These are phyloP conservation scores for Rhizopogon roseolus DNA, from an alignment of 768 basidiomycete species.

Conservation along the genomic window DNA sequence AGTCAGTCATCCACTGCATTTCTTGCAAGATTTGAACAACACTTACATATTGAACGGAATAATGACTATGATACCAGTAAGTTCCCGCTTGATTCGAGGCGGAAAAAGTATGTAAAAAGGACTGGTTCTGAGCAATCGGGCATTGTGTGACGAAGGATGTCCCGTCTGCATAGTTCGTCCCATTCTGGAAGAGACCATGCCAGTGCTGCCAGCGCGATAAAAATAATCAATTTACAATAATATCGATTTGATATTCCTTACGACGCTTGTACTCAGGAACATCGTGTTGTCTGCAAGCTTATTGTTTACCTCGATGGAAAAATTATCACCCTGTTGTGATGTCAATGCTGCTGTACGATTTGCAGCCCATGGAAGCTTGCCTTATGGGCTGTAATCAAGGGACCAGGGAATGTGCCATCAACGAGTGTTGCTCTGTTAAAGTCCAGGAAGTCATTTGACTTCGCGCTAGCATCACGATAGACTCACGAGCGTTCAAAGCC, in stretches of 20 bases:
- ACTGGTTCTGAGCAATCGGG: not conserved
- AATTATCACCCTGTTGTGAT: conserved; percentile 20
- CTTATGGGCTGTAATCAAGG: conserved; percentile 37
- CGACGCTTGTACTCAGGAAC: conserved; percentile 38
- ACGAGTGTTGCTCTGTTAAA: conserved; percentile 35
- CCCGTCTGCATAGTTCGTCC: too few species aligned
- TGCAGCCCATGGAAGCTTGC: conserved; percentile 1
- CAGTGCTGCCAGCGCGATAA: conserved; percentile 44
- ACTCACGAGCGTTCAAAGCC: conserved; percentile 37
- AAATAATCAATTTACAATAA: not conserved
- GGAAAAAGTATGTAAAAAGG: not conserved
- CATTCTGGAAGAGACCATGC: too few species aligned
- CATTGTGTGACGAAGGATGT: too few species aligned
- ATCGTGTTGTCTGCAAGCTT: conserved; percentile 39
- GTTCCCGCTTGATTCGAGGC: conserved; percentile 19
- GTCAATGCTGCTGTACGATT: not conserved
- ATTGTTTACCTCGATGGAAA: conserved; percentile 32
- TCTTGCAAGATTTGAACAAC: not conserved
- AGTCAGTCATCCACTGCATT: not conserved
- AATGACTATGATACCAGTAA: conserved; percentile 13
- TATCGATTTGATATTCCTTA: not conserved
- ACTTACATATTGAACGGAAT: conserved; percentile 30
- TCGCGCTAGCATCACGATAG: not conserved
- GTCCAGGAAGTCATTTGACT: not conserved
- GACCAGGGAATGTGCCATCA: conserved; percentile 39